phyloP scores from a whole-genome alignment of 306 rosid species.

The Leucaena leucocephala region DNA sequence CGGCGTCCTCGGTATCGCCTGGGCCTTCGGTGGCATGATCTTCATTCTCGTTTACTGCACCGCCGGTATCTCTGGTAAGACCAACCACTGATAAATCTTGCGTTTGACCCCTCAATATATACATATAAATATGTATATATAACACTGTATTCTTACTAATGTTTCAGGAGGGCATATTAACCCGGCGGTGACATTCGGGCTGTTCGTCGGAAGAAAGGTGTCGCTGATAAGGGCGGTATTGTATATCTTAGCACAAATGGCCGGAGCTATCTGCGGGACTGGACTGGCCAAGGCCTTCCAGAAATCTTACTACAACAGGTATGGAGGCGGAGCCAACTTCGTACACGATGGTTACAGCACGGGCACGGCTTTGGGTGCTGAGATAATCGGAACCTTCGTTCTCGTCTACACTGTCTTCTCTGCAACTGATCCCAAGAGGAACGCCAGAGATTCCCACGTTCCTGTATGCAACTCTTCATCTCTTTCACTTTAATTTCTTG shows the following conservation, averaged over 20 bases:
- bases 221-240: conserved; percentile 70
- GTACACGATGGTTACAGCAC: conserved; percentile 56
- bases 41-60: conserved; percentile 98
- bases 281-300: conserved; percentile 88
- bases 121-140: too few relatives aligned
- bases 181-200: conserved; percentile 90
- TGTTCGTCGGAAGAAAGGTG: conserved; percentile 75
- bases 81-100: neutral
- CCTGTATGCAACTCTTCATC: conserved; percentile 52
- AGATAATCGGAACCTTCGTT: conserved; percentile 93
- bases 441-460: conserved; percentile 91
- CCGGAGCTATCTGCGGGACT: conserved; percentile 78
- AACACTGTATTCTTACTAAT: neutral
- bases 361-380: conserved; percentile 88
- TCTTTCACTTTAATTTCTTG: neutral
- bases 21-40: conserved; percentile 99
- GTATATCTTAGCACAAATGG: conserved; percentile 73
- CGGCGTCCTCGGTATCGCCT: conserved; percentile 87
- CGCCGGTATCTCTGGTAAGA: conserved; percentile 89
- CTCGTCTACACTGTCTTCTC: conserved; percentile 98
- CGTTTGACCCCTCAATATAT: neutral
- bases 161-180: conserved; percentile 86
- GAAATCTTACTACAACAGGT: conserved; percentile 48
- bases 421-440: conserved; percentile 95
- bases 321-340: conserved; percentile 69